A percentile compares a stretch with the other conserved stretches of the same genome.
These are phyloP conservation scores for Euphorbia peplus DNA, from an alignment of 345 rosid species.

Conservation along the genomic window DNA sequence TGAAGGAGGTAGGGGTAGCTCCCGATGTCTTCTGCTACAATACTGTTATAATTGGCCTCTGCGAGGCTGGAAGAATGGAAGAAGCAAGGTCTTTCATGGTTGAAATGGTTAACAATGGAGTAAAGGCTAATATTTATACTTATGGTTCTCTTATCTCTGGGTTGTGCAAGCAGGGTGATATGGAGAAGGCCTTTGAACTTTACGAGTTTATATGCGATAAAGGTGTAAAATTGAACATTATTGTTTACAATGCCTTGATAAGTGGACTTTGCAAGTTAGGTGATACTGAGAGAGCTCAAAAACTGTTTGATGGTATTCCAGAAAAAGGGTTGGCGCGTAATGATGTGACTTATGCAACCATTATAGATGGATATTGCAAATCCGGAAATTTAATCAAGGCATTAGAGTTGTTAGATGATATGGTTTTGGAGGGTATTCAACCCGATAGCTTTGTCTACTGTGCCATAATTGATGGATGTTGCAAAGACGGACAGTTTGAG, in stretches of 20 bases:
- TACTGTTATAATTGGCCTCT: conserved; percentile 65
- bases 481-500: conserved; percentile 54
- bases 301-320: conserved; percentile 54
- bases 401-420: conserved; percentile 54
- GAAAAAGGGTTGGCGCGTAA: conserved; percentile 48
- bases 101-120: conserved; percentile 58
- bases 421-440: conserved; percentile 50
- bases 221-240: conserved; percentile 54
- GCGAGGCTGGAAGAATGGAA: conserved; percentile 69
- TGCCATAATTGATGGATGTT: conserved; percentile 61
- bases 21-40: conserved; percentile 78
- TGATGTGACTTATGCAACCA: conserved; percentile 55
- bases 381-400: conserved; percentile 55
- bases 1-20: conserved; percentile 50
- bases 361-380: conserved; percentile 79
- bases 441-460: conserved; percentile 63
- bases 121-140: conserved; percentile 66
- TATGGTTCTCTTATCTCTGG: conserved; percentile 66
- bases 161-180: conserved; percentile 51
- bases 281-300: conserved; percentile 51
- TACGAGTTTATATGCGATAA: conserved; percentile 48
- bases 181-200: conserved; percentile 44
- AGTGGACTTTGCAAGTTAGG: conserved; percentile 64
- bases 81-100: conserved; percentile 54
- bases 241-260: conserved; percentile 59